These are phyloP conservation scores for Coelastrella sp. DNA, from an alignment of 139 green algal genomes.

Conservation along the genomic window DNA sequence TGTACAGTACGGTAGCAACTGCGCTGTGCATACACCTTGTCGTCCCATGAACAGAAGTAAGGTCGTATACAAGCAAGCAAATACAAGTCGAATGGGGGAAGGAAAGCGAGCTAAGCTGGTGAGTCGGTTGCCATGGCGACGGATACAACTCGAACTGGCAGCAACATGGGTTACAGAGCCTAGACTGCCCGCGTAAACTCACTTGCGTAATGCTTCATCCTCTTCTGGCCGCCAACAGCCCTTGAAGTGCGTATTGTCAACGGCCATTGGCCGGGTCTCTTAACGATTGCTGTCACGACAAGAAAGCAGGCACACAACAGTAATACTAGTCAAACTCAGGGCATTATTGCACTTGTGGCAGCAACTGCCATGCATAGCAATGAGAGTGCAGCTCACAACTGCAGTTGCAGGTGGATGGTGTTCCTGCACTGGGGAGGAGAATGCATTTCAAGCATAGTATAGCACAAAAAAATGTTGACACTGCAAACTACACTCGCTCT, in stretches of 20 bases:
- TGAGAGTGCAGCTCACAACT: background rate
- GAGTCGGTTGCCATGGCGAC: background rate
- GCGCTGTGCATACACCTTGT: too few relatives aligned
- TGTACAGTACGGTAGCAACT: too few relatives aligned
- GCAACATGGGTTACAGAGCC: background rate
- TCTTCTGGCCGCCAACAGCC: conserved; percentile 37
- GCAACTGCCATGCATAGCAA: background rate
- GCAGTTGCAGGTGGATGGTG: background rate
- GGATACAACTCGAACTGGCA: background rate
- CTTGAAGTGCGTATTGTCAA: conserved; percentile 43
- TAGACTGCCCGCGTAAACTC: background rate
- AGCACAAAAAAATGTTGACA: background rate
- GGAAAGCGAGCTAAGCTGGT: background rate
- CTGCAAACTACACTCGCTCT: background rate
- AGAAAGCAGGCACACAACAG: background rate
- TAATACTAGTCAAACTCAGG: background rate
- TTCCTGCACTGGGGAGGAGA: too few relatives aligned
- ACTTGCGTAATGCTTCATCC: conserved; percentile 36
- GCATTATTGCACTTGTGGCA: background rate
- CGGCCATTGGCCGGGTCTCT: background rate
- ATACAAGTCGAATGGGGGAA: too few relatives aligned
- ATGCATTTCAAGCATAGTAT: too few relatives aligned
- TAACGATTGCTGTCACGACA: conserved; percentile 1
- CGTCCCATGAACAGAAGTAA: too few relatives aligned
- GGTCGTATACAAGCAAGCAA: too few relatives aligned